These are phyloP conservation scores for Solanum bulbocastanum DNA, from an alignment of 257 asterid species.

Conservation along the genomic window DNA sequence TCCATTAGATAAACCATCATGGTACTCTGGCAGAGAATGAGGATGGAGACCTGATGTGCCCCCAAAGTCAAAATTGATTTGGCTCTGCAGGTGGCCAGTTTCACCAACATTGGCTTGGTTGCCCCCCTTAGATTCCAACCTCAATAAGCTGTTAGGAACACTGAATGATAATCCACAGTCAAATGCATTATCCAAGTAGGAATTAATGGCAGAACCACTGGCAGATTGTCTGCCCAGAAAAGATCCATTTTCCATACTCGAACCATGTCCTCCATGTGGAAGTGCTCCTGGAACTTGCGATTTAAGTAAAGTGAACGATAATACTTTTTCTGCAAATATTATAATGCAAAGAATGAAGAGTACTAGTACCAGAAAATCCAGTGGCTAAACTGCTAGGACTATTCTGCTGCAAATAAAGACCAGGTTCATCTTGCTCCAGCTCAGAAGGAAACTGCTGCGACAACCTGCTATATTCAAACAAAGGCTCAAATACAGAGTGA, in stretches of 20 bases:
- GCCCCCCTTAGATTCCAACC: conserved; percentile 51
- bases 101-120: conserved; percentile 43
- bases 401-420: conserved; percentile 42
- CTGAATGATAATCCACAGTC: conserved; percentile 52
- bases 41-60: conserved; percentile 52
- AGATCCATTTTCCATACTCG: conserved; percentile 39
- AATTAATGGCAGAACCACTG: conserved; percentile 35
- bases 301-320: conserved; percentile 3
- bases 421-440: conserved; percentile 58
- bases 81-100: conserved; percentile 43
- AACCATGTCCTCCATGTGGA: conserved; percentile 32
- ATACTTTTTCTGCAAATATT: conserved; percentile 5
- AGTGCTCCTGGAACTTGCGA: conserved; percentile 39
- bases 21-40: conserved; percentile 75
- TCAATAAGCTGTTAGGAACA: conserved; percentile 50
- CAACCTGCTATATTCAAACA: conserved; percentile 32
- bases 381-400: conserved; percentile 43
- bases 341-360: conserved; percentile 1
- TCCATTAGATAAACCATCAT: conserved; percentile 58
- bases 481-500: background rate
- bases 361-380: conserved; percentile 69
- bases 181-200: conserved; percentile 47
- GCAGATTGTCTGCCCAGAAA: conserved; percentile 33
- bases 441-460: conserved; percentile 53
- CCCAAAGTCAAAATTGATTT: conserved; percentile 46